Conservation (phyloP, 257 asterid genomes). For the Mentha longifolia region DNA sequence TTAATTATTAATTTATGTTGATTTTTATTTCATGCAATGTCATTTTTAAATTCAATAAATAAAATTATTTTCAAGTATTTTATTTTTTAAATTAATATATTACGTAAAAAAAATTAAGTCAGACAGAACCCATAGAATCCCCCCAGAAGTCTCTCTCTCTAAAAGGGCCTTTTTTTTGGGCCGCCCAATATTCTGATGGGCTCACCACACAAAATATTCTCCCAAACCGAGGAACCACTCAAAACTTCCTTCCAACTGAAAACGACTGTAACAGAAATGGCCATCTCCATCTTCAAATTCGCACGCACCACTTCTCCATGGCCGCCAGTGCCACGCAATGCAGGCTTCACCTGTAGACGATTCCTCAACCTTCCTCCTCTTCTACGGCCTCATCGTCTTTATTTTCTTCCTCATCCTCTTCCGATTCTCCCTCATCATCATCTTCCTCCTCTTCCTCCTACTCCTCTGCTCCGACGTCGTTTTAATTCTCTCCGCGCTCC, state of each 20-base stretch:
- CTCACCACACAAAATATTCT: conserved; percentile 30
- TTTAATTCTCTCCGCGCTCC: conserved; percentile 39
- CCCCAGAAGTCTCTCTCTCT: too few species aligned
- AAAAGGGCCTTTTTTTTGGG: conserved; percentile 32
- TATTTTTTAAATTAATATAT: too few species aligned
- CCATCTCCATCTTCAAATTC: conserved; percentile 36
- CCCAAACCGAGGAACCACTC: conserved; percentile 18
- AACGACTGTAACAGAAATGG: conserved; percentile 39
- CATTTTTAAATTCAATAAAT: too few species aligned
- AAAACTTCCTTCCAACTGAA: conserved; percentile 10
- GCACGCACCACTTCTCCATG: conserved; percentile 16
- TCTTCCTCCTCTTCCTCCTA: conserved; percentile 42
- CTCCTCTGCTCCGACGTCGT: conserved; percentile 52
- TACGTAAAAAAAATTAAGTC: too few species aligned
- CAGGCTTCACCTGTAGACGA: conserved; percentile 38
- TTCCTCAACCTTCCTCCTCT: conserved; percentile 34
- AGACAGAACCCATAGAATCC: too few species aligned
- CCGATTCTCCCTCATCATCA: conserved; percentile 40
- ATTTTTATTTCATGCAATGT: too few species aligned
- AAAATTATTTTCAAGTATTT: too few species aligned
- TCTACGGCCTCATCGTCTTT: conserved; percentile 38
- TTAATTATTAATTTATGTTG: too few species aligned
- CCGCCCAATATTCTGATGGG: conserved; percentile 44
- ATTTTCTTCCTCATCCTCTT: conserved; percentile 40
- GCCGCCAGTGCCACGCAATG: conserved; percentile 39